These are phyloP conservation scores for Diaporthe velutina DNA, from an alignment of 2,329 filamentous ascomycete genomes.

Conservation along the genomic window DNA sequence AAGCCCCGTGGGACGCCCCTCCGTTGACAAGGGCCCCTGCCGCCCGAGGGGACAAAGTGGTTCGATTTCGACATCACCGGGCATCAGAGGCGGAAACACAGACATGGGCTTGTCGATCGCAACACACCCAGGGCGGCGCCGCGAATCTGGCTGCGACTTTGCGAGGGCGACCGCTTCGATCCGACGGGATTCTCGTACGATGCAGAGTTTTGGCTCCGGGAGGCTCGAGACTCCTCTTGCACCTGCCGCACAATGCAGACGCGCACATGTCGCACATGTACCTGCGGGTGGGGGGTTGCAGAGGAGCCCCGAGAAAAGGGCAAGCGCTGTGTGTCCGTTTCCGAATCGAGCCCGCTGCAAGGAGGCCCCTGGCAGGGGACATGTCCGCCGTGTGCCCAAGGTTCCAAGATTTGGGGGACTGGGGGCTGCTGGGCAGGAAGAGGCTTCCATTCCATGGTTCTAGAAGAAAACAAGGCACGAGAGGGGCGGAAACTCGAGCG, in stretches of 20 bases:
- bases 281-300: background rate
- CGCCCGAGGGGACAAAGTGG: constrained; percentile 33
- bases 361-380: constrained; percentile 24
- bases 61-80: constrained; percentile 37
- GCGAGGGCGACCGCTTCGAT: constrained; percentile 4
- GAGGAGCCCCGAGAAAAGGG: background rate
- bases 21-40: constrained; percentile 31
- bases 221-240: constrained; percentile 4
- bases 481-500: constrained; percentile 28
- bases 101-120: constrained; percentile 36
- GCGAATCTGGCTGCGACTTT: constrained; percentile 30
- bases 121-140: constrained; percentile 1
- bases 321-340: constrained; percentile 1
- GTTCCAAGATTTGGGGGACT: background rate
- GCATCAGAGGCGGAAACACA: constrained; percentile 32
- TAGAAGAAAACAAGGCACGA: constrained; percentile 25
- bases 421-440: constrained; percentile 2
- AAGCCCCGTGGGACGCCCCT: constrained; percentile 1
- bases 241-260: constrained; percentile 10
- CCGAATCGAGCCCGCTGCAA: constrained; percentile 17
- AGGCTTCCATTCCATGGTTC: constrained; percentile 23
- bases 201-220: constrained; percentile 25
- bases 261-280: background rate
- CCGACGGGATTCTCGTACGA: constrained; percentile 23
- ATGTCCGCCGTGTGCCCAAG: constrained; percentile 16